phyloP scores from a whole-genome alignment of 495 filamentous ascomycete species.

The Penicilliopsis zonata region DNA sequence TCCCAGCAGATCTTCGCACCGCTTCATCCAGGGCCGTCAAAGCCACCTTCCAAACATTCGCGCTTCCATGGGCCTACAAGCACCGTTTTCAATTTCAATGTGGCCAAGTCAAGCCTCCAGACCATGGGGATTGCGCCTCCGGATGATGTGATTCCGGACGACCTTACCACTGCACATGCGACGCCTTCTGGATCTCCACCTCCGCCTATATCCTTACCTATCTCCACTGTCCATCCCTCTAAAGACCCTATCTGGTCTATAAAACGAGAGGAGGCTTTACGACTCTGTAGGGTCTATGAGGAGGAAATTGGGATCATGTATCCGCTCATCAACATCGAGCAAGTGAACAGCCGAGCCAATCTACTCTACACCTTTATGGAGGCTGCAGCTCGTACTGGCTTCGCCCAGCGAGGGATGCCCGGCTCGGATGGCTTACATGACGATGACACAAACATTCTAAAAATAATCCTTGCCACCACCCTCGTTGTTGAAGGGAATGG shows the following conservation, averaged over 20 bases:
- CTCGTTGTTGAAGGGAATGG: slow-evolving; percentile 64
- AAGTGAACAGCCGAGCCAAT: slow-evolving; percentile 49
- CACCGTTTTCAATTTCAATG: slow-evolving; percentile 73
- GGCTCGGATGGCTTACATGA: slow-evolving; percentile 57
- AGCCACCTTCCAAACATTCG: slow-evolving; percentile 38
- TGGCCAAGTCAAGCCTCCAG: slow-evolving; percentile 76
- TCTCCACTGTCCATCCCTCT: slow-evolving; percentile 24
- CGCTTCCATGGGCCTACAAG: slow-evolving; percentile 80
- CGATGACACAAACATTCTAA: slow-evolving; percentile 56
- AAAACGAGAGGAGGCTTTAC: slow-evolving; percentile 55
- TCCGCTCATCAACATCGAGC: slow-evolving; percentile 61
- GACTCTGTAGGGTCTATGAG: slow-evolving; percentile 61
- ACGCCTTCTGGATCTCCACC: slow-evolving; percentile 43
- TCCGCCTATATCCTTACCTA: slow-evolving; percentile 26
- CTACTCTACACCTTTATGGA: slow-evolving; percentile 61
- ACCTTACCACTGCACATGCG: slow-evolving; percentile 35
- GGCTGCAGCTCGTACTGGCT: slow-evolving; percentile 43
- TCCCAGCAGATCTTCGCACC: slow-evolving; percentile 25
- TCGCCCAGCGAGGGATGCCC: slow-evolving; percentile 39
- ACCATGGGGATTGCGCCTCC: slow-evolving; percentile 65
- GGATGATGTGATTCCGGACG: slow-evolving; percentile 48
- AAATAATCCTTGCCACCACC: slow-evolving; percentile 66
- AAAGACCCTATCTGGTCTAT: slow-evolving; percentile 71
- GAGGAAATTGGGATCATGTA: slow-evolving; percentile 86
- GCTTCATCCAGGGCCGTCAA: slow-evolving; percentile 17